A percentile compares a stretch with the other conserved stretches of the same genome.
Conservation (phyloP, 371 early-diverging fungal species). For the Mortierella sp. region DNA sequence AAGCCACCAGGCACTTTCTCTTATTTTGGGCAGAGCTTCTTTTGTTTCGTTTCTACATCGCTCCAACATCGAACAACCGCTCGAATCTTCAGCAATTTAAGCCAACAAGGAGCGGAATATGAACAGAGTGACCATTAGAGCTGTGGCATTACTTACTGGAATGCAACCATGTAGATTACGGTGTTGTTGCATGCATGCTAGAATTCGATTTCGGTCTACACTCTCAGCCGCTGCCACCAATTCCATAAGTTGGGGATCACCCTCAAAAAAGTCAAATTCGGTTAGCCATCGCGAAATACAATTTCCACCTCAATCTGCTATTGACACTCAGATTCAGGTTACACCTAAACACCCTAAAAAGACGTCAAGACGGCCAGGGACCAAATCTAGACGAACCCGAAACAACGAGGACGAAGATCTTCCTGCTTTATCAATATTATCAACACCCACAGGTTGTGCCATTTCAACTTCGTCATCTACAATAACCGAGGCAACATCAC, state of each 20-base stretch:
- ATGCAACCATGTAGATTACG: neutral
- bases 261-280: neutral
- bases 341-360: neutral
- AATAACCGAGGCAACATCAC: neutral
- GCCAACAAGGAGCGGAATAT: neutral
- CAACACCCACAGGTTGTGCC: neutral
- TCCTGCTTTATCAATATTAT: neutral
- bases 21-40: too few relatives aligned
- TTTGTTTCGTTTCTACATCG: too few relatives aligned
- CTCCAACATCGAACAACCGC: too few relatives aligned
- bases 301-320: neutral
- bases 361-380: neutral
- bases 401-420: too few relatives aligned
- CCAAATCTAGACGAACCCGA: neutral
- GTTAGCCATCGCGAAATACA: neutral
- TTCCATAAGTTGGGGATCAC: neutral
- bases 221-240: conserved; percentile 2
- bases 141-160: conserved; percentile 8
- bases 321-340: neutral
- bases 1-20: too few relatives aligned
- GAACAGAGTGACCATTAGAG: conserved; percentile 12
- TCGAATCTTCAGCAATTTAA: neutral
- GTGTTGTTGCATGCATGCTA: conserved; percentile 5
- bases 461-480: neutral
- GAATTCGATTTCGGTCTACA: conserved; percentile 10